These are phyloP conservation scores for Allium cepa DNA, from an alignment of 106 monocot genomes.

Conservation along the genomic window DNA sequence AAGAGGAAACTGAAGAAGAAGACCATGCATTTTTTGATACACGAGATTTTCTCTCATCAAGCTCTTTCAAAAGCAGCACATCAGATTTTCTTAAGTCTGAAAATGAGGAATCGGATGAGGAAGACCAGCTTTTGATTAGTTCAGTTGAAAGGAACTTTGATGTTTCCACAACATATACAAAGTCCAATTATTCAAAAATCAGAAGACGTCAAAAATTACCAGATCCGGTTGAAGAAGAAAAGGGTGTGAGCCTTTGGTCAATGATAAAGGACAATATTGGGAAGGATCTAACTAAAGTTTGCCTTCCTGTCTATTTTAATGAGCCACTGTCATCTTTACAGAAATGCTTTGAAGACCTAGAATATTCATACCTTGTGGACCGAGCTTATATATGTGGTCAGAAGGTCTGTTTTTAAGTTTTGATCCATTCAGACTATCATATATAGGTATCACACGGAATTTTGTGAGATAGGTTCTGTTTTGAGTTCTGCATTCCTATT, in stretches of 20 bases:
- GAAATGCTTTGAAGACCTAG: conserved; percentile 97
- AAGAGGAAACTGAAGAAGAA: conserved; percentile 94
- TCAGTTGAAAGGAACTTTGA: conserved; percentile 34
- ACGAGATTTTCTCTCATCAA: conserved; percentile 85
- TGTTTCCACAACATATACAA: conserved; percentile 23
- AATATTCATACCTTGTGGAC: conserved; percentile 91
- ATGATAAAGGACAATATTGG: conserved; percentile 99
- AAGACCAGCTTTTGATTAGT: conserved; percentile 48
- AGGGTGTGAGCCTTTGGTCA: conserved; percentile 96
- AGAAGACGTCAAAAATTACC: conserved; percentile 85
- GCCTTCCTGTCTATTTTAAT: conserved; percentile 97
- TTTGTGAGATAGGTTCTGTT: no score
- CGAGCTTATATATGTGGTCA: conserved; percentile 88
- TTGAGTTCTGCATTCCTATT: no score
- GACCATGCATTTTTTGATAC: conserved; percentile 94
- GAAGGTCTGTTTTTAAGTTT: conserved; percentile 33
- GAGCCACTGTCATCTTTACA: conserved; percentile 94
- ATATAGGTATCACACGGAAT: no score
- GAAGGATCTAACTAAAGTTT: conserved; percentile 97
- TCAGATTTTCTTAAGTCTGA: conserved; percentile 68
- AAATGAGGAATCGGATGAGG: conserved; percentile 55
- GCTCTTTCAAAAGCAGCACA: conserved; percentile 81
- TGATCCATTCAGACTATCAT: no score
- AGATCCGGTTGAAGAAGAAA: conserved; percentile 89
- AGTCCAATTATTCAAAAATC: conserved; percentile 45